Evolutionary conservation across 2,329 filamentous ascomycete genomes (phyloP).

Genomic region (Domatiomyces globalis): DNA sequence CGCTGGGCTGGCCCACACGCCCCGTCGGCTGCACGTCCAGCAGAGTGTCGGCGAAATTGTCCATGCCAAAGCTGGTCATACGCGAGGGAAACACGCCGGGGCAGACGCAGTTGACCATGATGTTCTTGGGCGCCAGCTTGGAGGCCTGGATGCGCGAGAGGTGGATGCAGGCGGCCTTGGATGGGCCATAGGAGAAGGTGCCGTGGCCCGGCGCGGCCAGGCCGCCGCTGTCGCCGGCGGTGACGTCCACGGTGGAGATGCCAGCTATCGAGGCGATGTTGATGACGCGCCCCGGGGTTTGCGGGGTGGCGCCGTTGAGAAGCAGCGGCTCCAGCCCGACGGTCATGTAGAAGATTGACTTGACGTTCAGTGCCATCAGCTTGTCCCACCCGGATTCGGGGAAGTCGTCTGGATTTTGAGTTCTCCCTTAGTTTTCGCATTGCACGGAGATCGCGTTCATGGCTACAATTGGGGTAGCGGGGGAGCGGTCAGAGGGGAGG

Average conservation of each 20-base stretch:
- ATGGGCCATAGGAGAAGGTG: slow-evolving; percentile 40
- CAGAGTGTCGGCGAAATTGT: slow-evolving; percentile 36
- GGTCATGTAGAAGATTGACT: slow-evolving; percentile 36
- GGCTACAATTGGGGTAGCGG: too few relatives aligned
- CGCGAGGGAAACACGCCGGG: slow-evolving; percentile 37
- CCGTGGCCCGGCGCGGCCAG: slow-evolving; percentile 38
- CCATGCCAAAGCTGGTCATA: slow-evolving; percentile 41
- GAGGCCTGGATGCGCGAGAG: slow-evolving; percentile 38
- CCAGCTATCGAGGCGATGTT: slow-evolving; percentile 39
- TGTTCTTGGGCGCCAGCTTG: slow-evolving; percentile 38
- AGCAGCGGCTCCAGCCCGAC: slow-evolving; percentile 35
- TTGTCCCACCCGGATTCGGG: slow-evolving; percentile 37
- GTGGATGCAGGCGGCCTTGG: slow-evolving; percentile 41
- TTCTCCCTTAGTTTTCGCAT: neutral
- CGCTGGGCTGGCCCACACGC: slow-evolving; percentile 33
- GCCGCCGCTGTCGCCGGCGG: slow-evolving; percentile 33
- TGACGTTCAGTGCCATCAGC: slow-evolving; percentile 41
- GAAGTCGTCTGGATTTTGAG: neutral
- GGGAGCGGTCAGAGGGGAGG: neutral
- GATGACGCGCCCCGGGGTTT: slow-evolving; percentile 36
- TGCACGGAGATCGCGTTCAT: too few relatives aligned
- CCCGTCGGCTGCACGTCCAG: slow-evolving; percentile 33
- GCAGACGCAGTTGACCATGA: slow-evolving; percentile 35
- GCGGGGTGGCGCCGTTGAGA: slow-evolving; percentile 31
- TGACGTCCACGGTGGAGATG: slow-evolving; percentile 33